A percentile compares a stretch with the other conserved stretches of the same genome.
phyloP scores from a whole-genome alignment of 2,329 filamentous ascomycete genomes.

The Cladosporium colombiae region DNA sequence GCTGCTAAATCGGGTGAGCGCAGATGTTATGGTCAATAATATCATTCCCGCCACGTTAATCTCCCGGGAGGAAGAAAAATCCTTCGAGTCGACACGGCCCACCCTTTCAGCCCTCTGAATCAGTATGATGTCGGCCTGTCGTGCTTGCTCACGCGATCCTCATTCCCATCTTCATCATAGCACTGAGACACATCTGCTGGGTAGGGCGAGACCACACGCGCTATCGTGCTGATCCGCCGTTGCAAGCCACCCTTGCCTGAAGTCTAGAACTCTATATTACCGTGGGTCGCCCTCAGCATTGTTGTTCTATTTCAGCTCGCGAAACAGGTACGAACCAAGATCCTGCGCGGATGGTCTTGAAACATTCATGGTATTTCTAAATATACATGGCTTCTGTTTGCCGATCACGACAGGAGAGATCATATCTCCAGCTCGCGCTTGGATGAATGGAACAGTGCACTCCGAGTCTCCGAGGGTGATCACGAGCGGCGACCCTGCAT shows the following conservation, averaged over 20 bases:
- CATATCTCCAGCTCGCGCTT: not conserved
- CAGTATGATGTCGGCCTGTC: not conserved
- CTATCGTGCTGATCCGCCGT: constrained; percentile 3
- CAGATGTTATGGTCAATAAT: not conserved
- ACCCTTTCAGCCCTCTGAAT: not conserved
- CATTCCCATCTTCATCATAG: constrained; percentile 4
- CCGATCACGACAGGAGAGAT: not conserved
- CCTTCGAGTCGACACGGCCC: not conserved
- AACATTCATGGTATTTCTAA: not conserved
- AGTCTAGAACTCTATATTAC: constrained; percentile 3
- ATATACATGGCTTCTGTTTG: not conserved
- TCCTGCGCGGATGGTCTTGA: not conserved
- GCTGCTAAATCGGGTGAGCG: not conserved
- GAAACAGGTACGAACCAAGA: not conserved
- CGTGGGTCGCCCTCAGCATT: not conserved
- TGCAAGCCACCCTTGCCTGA: constrained; percentile 1
- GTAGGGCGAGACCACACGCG: constrained; percentile 9
- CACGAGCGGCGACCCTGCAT: not conserved
- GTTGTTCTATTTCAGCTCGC: not conserved
- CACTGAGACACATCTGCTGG: not conserved
- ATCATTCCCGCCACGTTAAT: not conserved
- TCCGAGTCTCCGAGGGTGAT: not conserved
- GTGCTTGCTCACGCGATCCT: not conserved
- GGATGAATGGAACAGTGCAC: not conserved
- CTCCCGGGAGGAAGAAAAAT: not conserved